Base-by-base conservation (phyloP, 331 rosid species). In the Quercus phellos region DNA sequence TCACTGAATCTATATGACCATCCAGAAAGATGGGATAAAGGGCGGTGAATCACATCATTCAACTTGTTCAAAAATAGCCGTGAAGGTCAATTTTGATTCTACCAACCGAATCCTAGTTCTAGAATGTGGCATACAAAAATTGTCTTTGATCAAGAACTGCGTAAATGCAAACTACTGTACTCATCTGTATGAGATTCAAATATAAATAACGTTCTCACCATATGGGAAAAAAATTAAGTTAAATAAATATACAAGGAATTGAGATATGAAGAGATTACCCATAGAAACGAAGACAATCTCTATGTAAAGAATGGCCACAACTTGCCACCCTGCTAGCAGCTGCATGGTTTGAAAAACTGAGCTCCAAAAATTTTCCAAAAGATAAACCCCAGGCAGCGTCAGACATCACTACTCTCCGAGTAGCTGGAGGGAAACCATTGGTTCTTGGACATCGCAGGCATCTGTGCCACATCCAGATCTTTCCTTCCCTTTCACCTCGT, bases 371-470 rank as follows among this genome's bases (percentile, higher is more conserved):
- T 80, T 94, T 94, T 61, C 99, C 99, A 77, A 94, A 92, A 6
- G 99, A 94, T 78, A 94, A 89, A 78, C 98, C 99, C 99, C 99
- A 94, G 19, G 99, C 99, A 79, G 99, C 99, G 88, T 94, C 96
- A 73, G 99, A 94, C 99, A 94, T 94, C 80, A 94, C 86, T 79
- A 94, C 90, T 87, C 99, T 88, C 50, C 82, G 91, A 71, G 99
- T 94, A 59, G 99, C 96, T 60, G 97, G 97, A 59, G 99, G 99
- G 84, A 89, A 94, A 19, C 99, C 97, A 78, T 83, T 81, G 80
- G 55, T 82, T 82, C 97, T 89, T 68, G 98, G 99, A 83, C 99
- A 94, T 74, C 92, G 89, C 83, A 94, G 78, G 90, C 99, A 94
- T 79, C 99, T 89, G 58, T 94, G 99, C 99, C 99, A 94, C 98